These are phyloP conservation scores for Chlamydomonas incerta DNA, from an alignment of 139 green algal genomes.

Conservation along the genomic window DNA sequence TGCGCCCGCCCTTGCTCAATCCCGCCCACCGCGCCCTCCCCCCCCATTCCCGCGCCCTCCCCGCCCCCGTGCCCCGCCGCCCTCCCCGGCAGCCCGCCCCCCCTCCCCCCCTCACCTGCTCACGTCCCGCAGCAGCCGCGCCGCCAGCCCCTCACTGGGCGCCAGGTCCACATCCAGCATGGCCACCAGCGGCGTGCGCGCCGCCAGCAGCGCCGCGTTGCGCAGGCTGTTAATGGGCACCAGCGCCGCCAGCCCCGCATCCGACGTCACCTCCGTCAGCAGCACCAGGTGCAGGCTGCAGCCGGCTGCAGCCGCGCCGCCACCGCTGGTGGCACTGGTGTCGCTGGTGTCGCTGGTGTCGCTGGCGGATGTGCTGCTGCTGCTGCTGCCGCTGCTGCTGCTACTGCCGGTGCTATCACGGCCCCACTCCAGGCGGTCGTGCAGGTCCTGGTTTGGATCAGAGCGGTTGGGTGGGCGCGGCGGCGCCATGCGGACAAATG, in stretches of 20 bases:
- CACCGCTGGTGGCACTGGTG: background rate
- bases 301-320: background rate
- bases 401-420: too few relatives aligned
- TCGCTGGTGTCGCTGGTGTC: too few relatives aligned
- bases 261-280: slow-evolving; percentile 42
- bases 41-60: too few relatives aligned
- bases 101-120: too few relatives aligned
- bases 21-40: too few relatives aligned
- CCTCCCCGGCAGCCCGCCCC: too few relatives aligned
- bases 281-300: slow-evolving; percentile 46
- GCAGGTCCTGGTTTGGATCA: background rate
- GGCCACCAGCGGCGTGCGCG: slow-evolving; percentile 40
- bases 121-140: background rate
- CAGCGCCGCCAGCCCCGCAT: slow-evolving; percentile 47
- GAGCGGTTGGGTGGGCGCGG: too few relatives aligned
- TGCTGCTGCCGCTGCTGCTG: background rate
- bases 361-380: too few relatives aligned
- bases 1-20: too few relatives aligned
- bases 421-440: background rate
- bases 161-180: slow-evolving; percentile 58
- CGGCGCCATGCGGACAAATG: too few relatives aligned
- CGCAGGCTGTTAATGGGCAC: slow-evolving; percentile 59
- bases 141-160: background rate
- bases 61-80: too few relatives aligned
- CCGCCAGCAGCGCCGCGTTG: slow-evolving; percentile 54